phyloP scores from a whole-genome alignment of 129 eudicot genomes.

The Artemisia argyi region DNA sequence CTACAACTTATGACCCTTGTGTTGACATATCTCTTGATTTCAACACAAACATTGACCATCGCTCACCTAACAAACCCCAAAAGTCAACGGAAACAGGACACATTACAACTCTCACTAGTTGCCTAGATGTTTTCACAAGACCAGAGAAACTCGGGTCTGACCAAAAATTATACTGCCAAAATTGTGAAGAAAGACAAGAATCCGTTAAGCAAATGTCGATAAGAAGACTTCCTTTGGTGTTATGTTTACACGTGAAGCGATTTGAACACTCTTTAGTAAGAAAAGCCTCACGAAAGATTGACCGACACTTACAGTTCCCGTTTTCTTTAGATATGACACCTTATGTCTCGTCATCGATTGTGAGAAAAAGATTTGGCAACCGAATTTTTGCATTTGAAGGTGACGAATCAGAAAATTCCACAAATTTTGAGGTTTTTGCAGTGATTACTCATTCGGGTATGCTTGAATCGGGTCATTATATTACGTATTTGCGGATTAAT shows the following conservation, averaged over 20 bases:
- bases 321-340: constrained; percentile 78
- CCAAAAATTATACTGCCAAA: constrained; percentile 61
- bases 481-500: constrained; percentile 55
- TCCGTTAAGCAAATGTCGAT: constrained; percentile 72
- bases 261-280: constrained; percentile 60
- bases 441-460: constrained; percentile 78
- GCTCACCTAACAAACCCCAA: constrained; percentile 39
- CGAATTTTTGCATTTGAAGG: constrained; percentile 62
- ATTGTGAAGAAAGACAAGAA: constrained; percentile 54
- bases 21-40: constrained; percentile 60
- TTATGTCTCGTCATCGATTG: constrained; percentile 57
- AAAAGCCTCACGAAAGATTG: constrained; percentile 66
- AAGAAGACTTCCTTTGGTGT: constrained; percentile 52
- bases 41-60: constrained; percentile 20
- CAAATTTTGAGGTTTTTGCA: constrained; percentile 66
- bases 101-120: constrained; percentile 48
- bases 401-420: constrained; percentile 55
- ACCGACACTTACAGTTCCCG: constrained; percentile 66
- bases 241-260: constrained; percentile 66
- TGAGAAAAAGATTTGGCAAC: constrained; percentile 65
- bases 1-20: constrained; percentile 61
- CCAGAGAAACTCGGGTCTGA: constrained; percentile 72
- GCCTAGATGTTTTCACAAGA: constrained; percentile 69
- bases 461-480: constrained; percentile 78
- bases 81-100: constrained; percentile 38